Evolutionary conservation across 768 basidiomycete species (phyloP), one percentile per base, ranked within the genome.

Genomic region (Tricholomella constricta): DNA sequence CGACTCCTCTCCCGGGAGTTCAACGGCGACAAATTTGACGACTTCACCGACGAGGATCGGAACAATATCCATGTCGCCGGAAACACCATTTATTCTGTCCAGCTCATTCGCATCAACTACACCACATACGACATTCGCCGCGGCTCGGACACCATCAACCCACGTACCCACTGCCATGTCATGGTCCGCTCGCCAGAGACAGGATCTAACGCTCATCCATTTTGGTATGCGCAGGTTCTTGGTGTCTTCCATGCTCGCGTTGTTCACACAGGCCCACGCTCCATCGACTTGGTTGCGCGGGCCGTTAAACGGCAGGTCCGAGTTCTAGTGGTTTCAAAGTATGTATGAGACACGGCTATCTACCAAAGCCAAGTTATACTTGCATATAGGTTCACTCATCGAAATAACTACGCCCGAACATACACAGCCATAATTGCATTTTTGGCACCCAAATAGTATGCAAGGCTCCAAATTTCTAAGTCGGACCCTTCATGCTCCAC

Each of bases 71-170:
- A 22, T 2, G 49, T 69, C 40, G 42, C 40, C 3, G 43, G 55
- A 42, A 65, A 66, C 61, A 57, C 22, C 42, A 61, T 73, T 25
- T 76, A 62, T 45, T 35, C 14, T 6, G 64, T 67, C 17, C 61
- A 61, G 23, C 56, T 57, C n/a, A 14, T 73, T 10, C 67, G 64
- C 0, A 47, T 78, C 48, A 70, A 78, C 56, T 78, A 73, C 46
- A 78, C 76, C 0, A 74, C 74, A 0, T 81, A 80, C 54, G 73
- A 81, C 52, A 45, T 76, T 11, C 67, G 71, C 2, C 67, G 71
- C 1, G 56, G 57, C 5, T 73, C 78, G 52, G 78, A 83, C 49
- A 56, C 62, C 0, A 60, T 81, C 48, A 78, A 78, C 38, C 69
- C 72, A 8, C 40, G 57, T 0, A 72, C 63, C 0, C 69, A 78